phyloP scores from a whole-genome alignment of 1,284 basidiomycete species.

The Peniophora sp. region DNA sequence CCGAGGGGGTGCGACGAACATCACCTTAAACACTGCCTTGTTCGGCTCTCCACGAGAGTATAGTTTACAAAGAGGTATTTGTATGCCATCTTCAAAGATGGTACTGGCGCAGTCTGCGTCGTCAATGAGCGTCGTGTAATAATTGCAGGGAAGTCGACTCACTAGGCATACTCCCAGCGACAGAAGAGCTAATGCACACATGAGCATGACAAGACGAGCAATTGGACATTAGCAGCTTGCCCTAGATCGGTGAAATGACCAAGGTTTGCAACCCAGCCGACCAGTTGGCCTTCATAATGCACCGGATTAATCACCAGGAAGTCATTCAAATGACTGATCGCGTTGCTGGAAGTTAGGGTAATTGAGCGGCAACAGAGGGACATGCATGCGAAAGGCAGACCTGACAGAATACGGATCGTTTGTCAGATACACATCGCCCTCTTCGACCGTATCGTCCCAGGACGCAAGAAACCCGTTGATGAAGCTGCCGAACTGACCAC shows the following conservation, averaged over 20 bases:
- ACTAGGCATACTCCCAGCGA: constrained; percentile 19
- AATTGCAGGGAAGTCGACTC: neutral
- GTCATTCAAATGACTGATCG: constrained; percentile 1
- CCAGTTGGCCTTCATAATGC: neutral
- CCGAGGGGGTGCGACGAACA: neutral
- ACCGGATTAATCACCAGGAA: neutral
- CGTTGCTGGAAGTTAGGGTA: neutral
- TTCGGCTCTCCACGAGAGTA: constrained; percentile 19
- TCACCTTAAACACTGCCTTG: constrained; percentile 14
- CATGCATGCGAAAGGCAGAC: neutral
- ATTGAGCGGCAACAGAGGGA: neutral
- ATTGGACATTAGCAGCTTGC: neutral
- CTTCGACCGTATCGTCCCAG: constrained; percentile 21
- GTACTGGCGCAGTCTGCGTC: constrained; percentile 9
- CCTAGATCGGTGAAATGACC: constrained; percentile 18
- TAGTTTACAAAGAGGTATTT: constrained; percentile 22
- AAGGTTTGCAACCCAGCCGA: constrained; percentile 11
- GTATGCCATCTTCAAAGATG: constrained; percentile 22
- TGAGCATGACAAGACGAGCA: neutral
- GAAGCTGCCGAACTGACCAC: constrained; percentile 21
- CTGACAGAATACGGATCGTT: constrained; percentile 19
- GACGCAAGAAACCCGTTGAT: constrained; percentile 18
- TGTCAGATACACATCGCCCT: constrained; percentile 20
- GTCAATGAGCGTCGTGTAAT: neutral
- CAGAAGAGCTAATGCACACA: constrained; percentile 6